Base-by-base conservation (phyloP, 306 rosid genomes). In the Morella rubra region DNA sequence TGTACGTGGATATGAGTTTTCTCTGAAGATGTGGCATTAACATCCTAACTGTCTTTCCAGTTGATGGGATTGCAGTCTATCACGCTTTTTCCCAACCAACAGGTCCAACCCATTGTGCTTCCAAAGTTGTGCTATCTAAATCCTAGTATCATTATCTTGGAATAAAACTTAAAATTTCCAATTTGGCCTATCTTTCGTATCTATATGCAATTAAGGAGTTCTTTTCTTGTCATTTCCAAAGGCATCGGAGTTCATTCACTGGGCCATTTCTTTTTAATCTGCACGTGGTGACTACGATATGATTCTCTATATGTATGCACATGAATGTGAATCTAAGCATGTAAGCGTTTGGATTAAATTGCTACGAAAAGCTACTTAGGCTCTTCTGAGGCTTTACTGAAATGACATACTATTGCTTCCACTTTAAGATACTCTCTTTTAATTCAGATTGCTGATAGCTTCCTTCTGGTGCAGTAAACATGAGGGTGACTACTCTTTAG, bases 401-500 rank as follows among this genome's bases (percentile, higher is more conserved):
- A 16, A 14, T 51, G 65, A 16, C 15, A 41, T 71, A 7, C 52
- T 51, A 24, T 27, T 66, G 20, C 54, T 82, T 83, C 58, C 64
- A 41, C 66, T 41, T 66, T 14, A 27, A 51, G 64, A 50, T 55
- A 24, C 18, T 10, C 59, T 56, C 47, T 45, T 51, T 10, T 45
- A 44, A 78, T 52, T 78, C 62, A 74, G 55, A 71, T 8, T 73
- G 24, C 71, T 70, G 64, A 80, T 67, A 44, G 74, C 6, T 78
- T 70, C 42, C 54, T 77, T 46, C 75, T 74, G 77, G 52, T 85
- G 86, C 91, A 92, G 99, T 84, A 72, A 84, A 53, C 79, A 79
- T 73, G 73, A 77, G 41, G 60, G 45, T 65, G 85, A 86, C 75
- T 81, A 62, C 69, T 78, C 80, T 77, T 18, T 71, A 45, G 82